Conservation (phyloP, 2,329 filamentous ascomycete species). For the Alternaria sp. region DNA sequence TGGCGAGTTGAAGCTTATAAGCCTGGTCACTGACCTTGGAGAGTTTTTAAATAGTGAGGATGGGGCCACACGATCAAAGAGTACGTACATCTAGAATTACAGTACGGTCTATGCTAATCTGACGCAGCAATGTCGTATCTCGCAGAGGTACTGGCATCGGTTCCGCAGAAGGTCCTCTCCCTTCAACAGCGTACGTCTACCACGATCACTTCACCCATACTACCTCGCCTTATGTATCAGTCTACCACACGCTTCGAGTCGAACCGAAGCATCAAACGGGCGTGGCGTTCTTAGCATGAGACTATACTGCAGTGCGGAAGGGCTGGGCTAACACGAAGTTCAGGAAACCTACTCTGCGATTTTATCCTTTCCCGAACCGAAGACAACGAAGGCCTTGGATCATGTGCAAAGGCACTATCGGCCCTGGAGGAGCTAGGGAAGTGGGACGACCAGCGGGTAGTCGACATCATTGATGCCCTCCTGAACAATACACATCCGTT, state of each 20-base stretch:
- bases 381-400: conserved; percentile 61
- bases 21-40: conserved; percentile 69
- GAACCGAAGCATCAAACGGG: neutral
- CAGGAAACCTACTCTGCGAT: conserved; percentile 66
- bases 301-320: neutral
- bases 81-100: conserved; percentile 42
- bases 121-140: conserved; percentile 58
- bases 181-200: conserved; percentile 63
- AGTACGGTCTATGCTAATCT: conserved; percentile 21
- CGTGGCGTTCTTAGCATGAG: neutral
- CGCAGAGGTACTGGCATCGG: conserved; percentile 59
- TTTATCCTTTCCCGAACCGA: conserved; percentile 72
- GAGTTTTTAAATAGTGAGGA: conserved; percentile 75
- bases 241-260: neutral
- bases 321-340: conserved; percentile 1
- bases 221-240: neutral
- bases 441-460: conserved; percentile 66
- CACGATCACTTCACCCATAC: neutral
- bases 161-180: conserved; percentile 65
- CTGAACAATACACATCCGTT: conserved; percentile 65
- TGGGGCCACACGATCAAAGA: conserved; percentile 66
- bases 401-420: conserved; percentile 66
- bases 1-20: conserved; percentile 68
- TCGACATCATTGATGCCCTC: conserved; percentile 62
- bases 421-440: conserved; percentile 67